These are phyloP conservation scores for Puccinia hordei DNA, from an alignment of 1,284 basidiomycete genomes.

Conservation along the genomic window DNA sequence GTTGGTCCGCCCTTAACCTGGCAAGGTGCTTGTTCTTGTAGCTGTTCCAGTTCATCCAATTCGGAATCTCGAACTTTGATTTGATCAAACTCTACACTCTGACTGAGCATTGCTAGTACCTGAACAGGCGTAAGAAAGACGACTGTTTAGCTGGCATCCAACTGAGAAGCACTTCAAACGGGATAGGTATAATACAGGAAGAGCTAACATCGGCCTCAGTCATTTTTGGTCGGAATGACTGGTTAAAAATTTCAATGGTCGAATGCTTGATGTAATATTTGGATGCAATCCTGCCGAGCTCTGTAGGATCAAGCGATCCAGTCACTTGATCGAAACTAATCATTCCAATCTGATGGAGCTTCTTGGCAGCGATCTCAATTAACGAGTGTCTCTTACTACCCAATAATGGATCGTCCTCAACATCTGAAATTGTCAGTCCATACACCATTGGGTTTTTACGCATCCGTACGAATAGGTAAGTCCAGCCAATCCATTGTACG, in stretches of 20 bases:
- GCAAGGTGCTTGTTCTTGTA: constrained; percentile 74
- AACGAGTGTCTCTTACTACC: constrained; percentile 74
- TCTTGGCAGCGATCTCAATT: constrained; percentile 71
- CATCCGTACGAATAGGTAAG: constrained; percentile 96
- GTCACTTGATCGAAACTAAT: constrained; percentile 71
- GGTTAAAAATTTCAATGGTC: constrained; percentile 87
- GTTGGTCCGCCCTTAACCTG: constrained; percentile 92
- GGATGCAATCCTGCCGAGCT: constrained; percentile 89
- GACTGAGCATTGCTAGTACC: constrained; percentile 59
- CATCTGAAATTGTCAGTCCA: constrained; percentile 76
- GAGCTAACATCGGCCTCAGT: constrained; percentile 82
- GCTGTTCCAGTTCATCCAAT: constrained; percentile 74
- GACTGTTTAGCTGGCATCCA: neutral
- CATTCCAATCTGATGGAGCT: constrained; percentile 79
- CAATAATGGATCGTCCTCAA: constrained; percentile 75
- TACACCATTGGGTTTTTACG: constrained; percentile 87
- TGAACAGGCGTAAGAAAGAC: neutral
- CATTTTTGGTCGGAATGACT: constrained; percentile 79
- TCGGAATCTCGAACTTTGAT: constrained; percentile 91
- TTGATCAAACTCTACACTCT: constrained; percentile 73
- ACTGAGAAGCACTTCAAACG: constrained; percentile 89
- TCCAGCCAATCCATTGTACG: constrained; percentile 94
- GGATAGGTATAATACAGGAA: constrained; percentile 82
- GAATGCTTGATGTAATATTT: constrained; percentile 90
- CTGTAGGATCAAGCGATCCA: constrained; percentile 74